These are phyloP conservation scores for Sclerotiophoma versabilis DNA, from an alignment of 2,329 filamentous ascomycete species.

Conservation along the genomic window DNA sequence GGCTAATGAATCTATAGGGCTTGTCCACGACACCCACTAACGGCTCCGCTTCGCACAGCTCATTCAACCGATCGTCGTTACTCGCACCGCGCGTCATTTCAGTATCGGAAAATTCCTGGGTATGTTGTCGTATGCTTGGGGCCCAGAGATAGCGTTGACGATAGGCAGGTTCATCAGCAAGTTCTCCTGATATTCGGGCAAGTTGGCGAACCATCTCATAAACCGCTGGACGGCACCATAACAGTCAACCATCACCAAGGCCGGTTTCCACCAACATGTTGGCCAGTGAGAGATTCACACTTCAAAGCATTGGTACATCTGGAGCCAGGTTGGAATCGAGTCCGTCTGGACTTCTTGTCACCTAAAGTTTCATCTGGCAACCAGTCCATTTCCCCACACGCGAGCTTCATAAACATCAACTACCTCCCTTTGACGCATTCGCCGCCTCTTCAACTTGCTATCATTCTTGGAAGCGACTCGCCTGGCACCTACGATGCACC, in stretches of 20 bases:
- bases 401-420: slow-evolving; percentile 81
- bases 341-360: slow-evolving; percentile 87
- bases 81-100: slow-evolving; percentile 84
- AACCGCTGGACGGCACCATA: slow-evolving; percentile 77
- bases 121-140: slow-evolving; percentile 54
- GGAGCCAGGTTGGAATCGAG: slow-evolving; percentile 85
- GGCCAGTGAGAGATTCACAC: slow-evolving; percentile 87
- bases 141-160: slow-evolving; percentile 4
- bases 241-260: slow-evolving; percentile 85
- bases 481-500: slow-evolving; percentile 83
- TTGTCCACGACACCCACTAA: slow-evolving; percentile 60
- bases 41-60: slow-evolving; percentile 51
- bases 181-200: slow-evolving; percentile 81
- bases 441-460: slow-evolving; percentile 87
- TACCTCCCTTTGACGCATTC: slow-evolving; percentile 80
- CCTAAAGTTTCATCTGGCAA: slow-evolving; percentile 77
- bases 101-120: slow-evolving; percentile 82
- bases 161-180: slow-evolving; percentile 83
- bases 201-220: slow-evolving; percentile 74
- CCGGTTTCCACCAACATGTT: slow-evolving; percentile 79
- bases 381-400: slow-evolving; percentile 73
- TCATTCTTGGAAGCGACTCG: slow-evolving; percentile 88
- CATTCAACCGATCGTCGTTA: slow-evolving; percentile 70
- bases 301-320: slow-evolving; percentile 93
- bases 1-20: slow-evolving; percentile 48